Percentiles rank a stretch among this genome's conserved stretches.
Conservation (phyloP, 2,329 filamentous ascomycete species). For the Penicillium sp. region DNA sequence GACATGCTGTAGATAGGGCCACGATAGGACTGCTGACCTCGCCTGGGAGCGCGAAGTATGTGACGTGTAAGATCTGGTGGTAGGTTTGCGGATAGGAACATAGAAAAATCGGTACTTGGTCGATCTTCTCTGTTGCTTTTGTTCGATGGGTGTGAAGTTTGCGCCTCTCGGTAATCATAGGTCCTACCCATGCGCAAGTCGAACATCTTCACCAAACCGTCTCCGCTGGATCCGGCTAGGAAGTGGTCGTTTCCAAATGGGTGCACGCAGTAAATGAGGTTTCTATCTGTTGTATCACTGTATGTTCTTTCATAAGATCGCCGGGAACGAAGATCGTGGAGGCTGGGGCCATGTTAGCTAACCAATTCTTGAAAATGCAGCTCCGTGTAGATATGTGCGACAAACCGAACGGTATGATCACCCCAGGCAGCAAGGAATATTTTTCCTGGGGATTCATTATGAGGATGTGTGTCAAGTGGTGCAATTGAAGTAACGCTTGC, state of each 20-base stretch:
- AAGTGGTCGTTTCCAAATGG: conserved; percentile 61
- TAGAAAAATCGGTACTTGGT: conserved; percentile 44
- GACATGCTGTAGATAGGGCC: conserved; percentile 52
- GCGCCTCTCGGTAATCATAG: conserved; percentile 39
- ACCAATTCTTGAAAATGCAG: too few species aligned
- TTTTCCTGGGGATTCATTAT: conserved; percentile 44
- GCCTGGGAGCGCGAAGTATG: conserved; percentile 16
- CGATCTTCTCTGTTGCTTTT: conserved; percentile 1
- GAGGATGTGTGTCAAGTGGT: conserved; percentile 34
- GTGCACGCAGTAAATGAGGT: conserved; percentile 62
- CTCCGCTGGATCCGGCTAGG: conserved; percentile 60
- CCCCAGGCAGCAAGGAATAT: conserved; percentile 65
- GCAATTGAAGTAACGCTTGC: conserved; percentile 42
- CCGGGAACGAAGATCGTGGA: conserved; percentile 65
- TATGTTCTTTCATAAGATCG: conserved; percentile 54
- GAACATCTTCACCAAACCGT: conserved; percentile 65
- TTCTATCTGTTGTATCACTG: conserved; percentile 61
- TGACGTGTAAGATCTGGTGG: conserved; percentile 10
- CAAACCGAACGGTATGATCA: conserved; percentile 56
- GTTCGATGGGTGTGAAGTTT: conserved; percentile 4
- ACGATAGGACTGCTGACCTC: conserved; percentile 38
- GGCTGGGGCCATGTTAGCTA: conserved; percentile 36
- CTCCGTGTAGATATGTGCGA: background rate
- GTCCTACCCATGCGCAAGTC: conserved; percentile 59
- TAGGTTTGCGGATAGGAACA: conserved; percentile 44